Conservation (phyloP, 1,284 basidiomycete species). For the Phellopilus nigrolimitatus region DNA sequence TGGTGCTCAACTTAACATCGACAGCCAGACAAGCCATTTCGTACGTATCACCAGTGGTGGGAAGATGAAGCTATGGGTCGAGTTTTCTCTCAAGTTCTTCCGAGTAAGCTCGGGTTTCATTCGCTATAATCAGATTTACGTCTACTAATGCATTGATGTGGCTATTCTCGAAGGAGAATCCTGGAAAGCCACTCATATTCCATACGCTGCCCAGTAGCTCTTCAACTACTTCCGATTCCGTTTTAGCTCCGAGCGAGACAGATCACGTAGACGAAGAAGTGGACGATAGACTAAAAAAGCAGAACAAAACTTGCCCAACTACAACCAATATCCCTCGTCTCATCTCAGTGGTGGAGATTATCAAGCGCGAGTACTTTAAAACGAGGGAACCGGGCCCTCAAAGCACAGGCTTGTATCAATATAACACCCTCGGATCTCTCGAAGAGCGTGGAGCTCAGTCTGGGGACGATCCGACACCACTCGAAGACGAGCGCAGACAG, state of each 20-base stretch:
- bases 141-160: slow-evolving; percentile 5
- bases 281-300: background rate
- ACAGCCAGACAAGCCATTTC: background rate
- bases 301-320: slow-evolving; percentile 29
- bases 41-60: slow-evolving; percentile 61
- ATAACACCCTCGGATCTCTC: slow-evolving; percentile 65
- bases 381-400: slow-evolving; percentile 37
- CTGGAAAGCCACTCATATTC: slow-evolving; percentile 51
- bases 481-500: slow-evolving; percentile 33
- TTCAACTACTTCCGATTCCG: slow-evolving; percentile 13
- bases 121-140: background rate
- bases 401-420: slow-evolving; percentile 67
- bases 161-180: slow-evolving; percentile 44
- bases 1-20: no score
- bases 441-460: slow-evolving; percentile 36
- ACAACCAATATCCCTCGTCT: slow-evolving; percentile 58
- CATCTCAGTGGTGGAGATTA: slow-evolving; percentile 76
- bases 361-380: slow-evolving; percentile 75
- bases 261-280: slow-evolving; percentile 17
- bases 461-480: slow-evolving; percentile 20
- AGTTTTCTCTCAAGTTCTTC: slow-evolving; percentile 57
- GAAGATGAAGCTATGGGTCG: slow-evolving; percentile 59
- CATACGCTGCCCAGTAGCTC: slow-evolving; percentile 55
- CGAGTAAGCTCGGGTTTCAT: slow-evolving; percentile 39
- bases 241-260: slow-evolving; percentile 12